Base-by-base conservation (phyloP, 2,329 filamentous ascomycete species). In the Microcyclospora tardicrescens region DNA sequence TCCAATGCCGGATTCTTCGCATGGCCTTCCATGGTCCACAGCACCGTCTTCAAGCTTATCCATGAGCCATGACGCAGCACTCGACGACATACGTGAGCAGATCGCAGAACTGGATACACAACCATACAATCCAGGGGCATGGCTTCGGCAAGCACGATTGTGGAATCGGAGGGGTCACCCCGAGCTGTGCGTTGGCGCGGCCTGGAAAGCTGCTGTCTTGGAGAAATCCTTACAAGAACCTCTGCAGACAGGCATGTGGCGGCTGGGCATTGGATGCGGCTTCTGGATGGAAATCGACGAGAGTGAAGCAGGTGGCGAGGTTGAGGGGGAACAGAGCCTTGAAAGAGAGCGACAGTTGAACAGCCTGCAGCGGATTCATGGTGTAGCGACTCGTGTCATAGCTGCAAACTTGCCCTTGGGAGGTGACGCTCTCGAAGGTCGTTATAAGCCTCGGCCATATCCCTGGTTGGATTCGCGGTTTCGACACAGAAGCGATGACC, bases 101-200 rank as follows among this genome's bases (percentile, higher is more conserved):
- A 24, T 24, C 19, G 19, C 19, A 24, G 19, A 24, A 24, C 19
- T 24, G 8, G 8, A 24, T 24, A 24, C 19, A 3, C 38, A 45
- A 24, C 50, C 55, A 6, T 57, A 57, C 42, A 47, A 58, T 28
- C 49, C 54, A 2, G 34, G 15, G 2, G 8, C 13, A 3, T 58
- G 55, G 55, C 37, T 50, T 2, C 10, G 16, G 8, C 48, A 54
- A 10, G 43, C 45, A 6, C 13, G 41, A 6, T 49, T 43, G 2
- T 37, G 55, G 5, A 31, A 19, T 10, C 9, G 31, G 1, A 27
- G 56, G 15, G 41, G 42, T 5, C 55, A 51, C 31, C 53, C 55
- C 2, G 55, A 58, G 34, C 45, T 57, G 4, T 54, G 52, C 9
- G 43, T 47, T 4, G 55, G 53, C 9, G 54, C 56, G 37, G 47